Evolutionary conservation across 179 eudicot genomes (phyloP), one percentile per base, ranked within the genome.

Genomic region (Pouteria campechiana): DNA sequence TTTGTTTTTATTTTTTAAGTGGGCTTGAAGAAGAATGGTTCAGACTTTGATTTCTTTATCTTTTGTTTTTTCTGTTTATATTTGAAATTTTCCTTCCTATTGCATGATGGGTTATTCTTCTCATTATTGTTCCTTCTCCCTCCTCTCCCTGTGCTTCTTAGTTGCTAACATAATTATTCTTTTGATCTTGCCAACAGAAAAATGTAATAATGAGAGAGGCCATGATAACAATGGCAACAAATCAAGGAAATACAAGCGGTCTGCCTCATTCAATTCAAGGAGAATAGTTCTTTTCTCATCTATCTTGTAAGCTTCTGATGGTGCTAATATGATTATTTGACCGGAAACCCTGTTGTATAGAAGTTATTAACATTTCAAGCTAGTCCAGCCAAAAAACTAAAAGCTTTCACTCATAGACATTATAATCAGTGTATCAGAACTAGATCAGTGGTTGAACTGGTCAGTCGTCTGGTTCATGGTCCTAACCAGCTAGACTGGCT

Each of bases 251-350:
- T 81, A 65, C 62, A 85, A 78, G 52, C 87, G 93, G 25, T 69
- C 78, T 32, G 64, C 61, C 48, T 73, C 80, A 31, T 81, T 85
- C 54, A 82, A 81, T 60, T 73, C 93, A 43, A 67, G 88, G 60
- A 75, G 60, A 65, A 73, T 85, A 43, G 88, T 78, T 54, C 63
- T 88, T 45, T 55, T 88, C 37, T 88, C 80, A 76, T 88, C 97
- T 23, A 56, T 80, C 55, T 50, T 88, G 97, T 88, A 77, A 88
- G 97, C 41, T 48, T 52, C n/a, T n/a, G n/a, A n/a, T n/a, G n/a
- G n/a, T n/a, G n/a, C n/a, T n/a, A n/a, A n/a, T n/a, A n/a, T n/a
- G n/a, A n/a, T n/a, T n/a, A n/a, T n/a, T n/a, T n/a, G n/a, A n/a
- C n/a, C n/a, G n/a, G n/a, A n/a, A n/a, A n/a, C n/a, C n/a, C n/a